phyloP scores from a whole-genome alignment of 148 eudicot species.

The Camellia sinensis region DNA sequence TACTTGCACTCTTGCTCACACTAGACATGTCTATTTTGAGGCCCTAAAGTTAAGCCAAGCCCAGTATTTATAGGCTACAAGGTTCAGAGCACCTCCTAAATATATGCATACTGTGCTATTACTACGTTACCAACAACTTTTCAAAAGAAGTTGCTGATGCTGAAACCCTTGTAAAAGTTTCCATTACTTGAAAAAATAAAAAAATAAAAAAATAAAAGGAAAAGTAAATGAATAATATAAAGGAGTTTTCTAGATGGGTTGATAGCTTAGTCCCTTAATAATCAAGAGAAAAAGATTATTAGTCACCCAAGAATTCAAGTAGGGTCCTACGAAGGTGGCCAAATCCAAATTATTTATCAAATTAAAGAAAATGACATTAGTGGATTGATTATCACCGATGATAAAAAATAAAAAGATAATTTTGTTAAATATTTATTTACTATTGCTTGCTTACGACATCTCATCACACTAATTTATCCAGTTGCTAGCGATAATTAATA shows the following conservation, averaged over 20 bases:
- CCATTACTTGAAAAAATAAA: too few species aligned
- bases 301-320: neutral
- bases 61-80: neutral
- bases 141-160: too few species aligned
- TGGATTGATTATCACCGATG: too few species aligned
- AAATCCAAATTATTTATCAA: neutral
- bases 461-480: too few species aligned
- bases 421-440: too few species aligned
- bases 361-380: neutral
- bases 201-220: too few species aligned
- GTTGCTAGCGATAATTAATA: too few species aligned
- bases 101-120: neutral
- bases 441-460: too few species aligned
- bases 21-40: conserved; percentile 5
- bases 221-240: too few species aligned
- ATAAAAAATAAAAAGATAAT: too few species aligned
- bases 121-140: neutral
- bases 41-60: neutral
- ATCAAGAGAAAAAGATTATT: neutral
- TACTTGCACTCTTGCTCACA: neutral
- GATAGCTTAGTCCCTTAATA: neutral
- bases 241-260: neutral
- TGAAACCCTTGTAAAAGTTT: too few species aligned
- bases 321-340: neutral
- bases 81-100: conserved; percentile 3